A percentile compares a stretch with the other conserved stretches of the same genome.
Conservation (phyloP, 1,139 yeast species). For the Sugiyamaella sp. region DNA sequence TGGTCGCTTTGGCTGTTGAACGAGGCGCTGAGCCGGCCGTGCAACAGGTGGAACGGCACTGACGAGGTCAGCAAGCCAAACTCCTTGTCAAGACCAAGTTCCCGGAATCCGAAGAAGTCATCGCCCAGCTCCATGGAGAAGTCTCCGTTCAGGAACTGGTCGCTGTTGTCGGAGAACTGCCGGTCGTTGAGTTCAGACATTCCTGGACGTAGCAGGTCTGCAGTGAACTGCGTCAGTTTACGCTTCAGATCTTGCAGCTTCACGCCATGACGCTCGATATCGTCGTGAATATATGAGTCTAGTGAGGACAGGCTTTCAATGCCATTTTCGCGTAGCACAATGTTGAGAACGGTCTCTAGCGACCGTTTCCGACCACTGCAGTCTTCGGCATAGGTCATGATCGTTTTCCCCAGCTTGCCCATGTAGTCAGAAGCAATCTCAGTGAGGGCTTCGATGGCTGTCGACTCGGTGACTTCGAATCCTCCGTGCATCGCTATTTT, state of each 20-base stretch:
- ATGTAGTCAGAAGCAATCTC: slow-evolving; percentile 83
- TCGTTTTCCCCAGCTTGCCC: slow-evolving; percentile 69
- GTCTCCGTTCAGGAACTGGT: slow-evolving; percentile 92
- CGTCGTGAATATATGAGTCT: slow-evolving; percentile 74
- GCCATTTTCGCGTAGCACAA: slow-evolving; percentile 79
- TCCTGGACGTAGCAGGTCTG: slow-evolving; percentile 80
- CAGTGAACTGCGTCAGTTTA: slow-evolving; percentile 73
- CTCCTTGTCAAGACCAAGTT: slow-evolving; percentile 90
- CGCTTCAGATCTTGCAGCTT: slow-evolving; percentile 69
- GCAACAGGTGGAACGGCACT: slow-evolving; percentile 86
- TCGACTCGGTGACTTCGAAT: slow-evolving; percentile 78
- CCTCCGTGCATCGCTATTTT: slow-evolving; percentile 93
- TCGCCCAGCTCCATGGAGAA: slow-evolving; percentile 87
- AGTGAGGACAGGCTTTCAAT: slow-evolving; percentile 77
- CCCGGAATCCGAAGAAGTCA: slow-evolving; percentile 96
- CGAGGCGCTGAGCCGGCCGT: slow-evolving; percentile 63
- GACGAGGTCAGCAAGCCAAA: slow-evolving; percentile 83
- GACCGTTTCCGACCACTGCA: slow-evolving; percentile 37
- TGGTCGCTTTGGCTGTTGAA: slow-evolving; percentile 29
- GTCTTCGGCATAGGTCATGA: slow-evolving; percentile 37
- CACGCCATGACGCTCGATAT: slow-evolving; percentile 65
- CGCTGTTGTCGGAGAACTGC: slow-evolving; percentile 86
- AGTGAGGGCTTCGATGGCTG: slow-evolving; percentile 77
- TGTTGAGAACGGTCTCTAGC: slow-evolving; percentile 48
- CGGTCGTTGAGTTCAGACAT: slow-evolving; percentile 68